A percentile compares a stretch with the other conserved stretches of the same genome.
phyloP scores from a whole-genome alignment of 1,139 yeast genomes.

The Scheffersomyces quercinus region DNA sequence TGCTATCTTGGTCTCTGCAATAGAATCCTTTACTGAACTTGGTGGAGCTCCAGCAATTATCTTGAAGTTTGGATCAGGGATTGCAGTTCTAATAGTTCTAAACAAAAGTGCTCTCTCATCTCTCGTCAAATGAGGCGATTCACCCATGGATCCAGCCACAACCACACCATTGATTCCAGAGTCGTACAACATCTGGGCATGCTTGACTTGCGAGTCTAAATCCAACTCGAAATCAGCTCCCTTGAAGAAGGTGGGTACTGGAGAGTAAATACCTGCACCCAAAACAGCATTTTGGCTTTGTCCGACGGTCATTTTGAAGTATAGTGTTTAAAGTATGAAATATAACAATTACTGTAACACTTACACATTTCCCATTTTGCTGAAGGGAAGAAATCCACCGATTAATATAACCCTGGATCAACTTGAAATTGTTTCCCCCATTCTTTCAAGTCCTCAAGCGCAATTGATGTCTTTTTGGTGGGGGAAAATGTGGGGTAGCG shows the following conservation, averaged over 20 bases:
- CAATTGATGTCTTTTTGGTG: too few species aligned
- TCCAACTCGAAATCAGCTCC: constrained; percentile 39
- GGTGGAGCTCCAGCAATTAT: constrained; percentile 38
- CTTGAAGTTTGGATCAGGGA: constrained; percentile 29
- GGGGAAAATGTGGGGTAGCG: too few species aligned
- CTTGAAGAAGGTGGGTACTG: constrained; percentile 52
- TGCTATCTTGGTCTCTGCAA: constrained; percentile 28
- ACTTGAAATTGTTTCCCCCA: too few species aligned
- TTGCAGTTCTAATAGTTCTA: constrained; percentile 19
- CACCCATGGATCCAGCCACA: constrained; percentile 50
- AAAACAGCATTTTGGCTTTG: not conserved
- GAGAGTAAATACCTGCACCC: constrained; percentile 42
- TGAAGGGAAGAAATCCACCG: too few species aligned
- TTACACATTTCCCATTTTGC: too few species aligned
- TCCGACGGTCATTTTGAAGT: too few species aligned
- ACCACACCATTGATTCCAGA: constrained; percentile 49
- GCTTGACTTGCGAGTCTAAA: constrained; percentile 41
- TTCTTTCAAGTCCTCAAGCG: too few species aligned
- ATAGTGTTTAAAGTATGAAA: too few species aligned
- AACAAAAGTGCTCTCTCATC: constrained; percentile 32
- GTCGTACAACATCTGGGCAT: constrained; percentile 38
- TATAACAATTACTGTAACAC: too few species aligned
- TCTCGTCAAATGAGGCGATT: constrained; percentile 34
- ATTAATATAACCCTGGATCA: too few species aligned
- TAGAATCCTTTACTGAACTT: constrained; percentile 26